These are phyloP conservation scores for Calcarisporium arbuscula DNA, from an alignment of 2,329 filamentous ascomycete genomes.

Conservation along the genomic window DNA sequence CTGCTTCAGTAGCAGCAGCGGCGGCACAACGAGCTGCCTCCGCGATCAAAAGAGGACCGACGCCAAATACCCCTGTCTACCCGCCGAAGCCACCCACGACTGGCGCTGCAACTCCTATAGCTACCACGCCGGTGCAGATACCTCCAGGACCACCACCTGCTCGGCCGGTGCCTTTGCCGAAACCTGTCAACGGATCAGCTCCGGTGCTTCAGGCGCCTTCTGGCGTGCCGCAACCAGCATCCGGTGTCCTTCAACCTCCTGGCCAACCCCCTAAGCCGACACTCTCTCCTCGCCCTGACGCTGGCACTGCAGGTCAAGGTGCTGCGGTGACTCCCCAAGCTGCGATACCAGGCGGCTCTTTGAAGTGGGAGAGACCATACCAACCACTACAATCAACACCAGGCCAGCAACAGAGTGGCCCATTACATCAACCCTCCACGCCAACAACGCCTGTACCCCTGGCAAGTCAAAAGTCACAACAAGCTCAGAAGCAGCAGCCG, in stretches of 20 bases:
- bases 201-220: constrained; percentile 31
- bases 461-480: too few species aligned
- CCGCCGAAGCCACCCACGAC: constrained; percentile 26
- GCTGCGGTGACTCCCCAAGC: constrained; percentile 15
- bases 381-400: constrained; percentile 24
- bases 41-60: constrained; percentile 19
- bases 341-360: constrained; percentile 16
- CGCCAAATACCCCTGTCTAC: constrained; percentile 26
- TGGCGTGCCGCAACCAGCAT: constrained; percentile 23
- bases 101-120: constrained; percentile 15
- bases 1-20: constrained; percentile 14
- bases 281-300: constrained; percentile 28
- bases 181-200: constrained; percentile 20
- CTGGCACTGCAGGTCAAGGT: constrained; percentile 14
- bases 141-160: constrained; percentile 20
- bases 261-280: constrained; percentile 23
- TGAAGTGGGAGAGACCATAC: constrained; percentile 38
- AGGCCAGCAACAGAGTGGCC: too few species aligned
- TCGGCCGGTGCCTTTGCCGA: constrained; percentile 22
- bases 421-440: too few species aligned
- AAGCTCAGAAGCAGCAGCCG: too few species aligned
- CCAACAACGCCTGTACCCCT: too few species aligned
- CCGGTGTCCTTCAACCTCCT: constrained; percentile 25
- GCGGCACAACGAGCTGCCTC: constrained; percentile 14
- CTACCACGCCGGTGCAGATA: constrained; percentile 21